Percentiles rank a stretch among this genome's conserved stretches.
These are phyloP conservation scores for Mortierella hygrophila DNA, from an alignment of 192 early-diverging fungal genomes.

Conservation along the genomic window DNA sequence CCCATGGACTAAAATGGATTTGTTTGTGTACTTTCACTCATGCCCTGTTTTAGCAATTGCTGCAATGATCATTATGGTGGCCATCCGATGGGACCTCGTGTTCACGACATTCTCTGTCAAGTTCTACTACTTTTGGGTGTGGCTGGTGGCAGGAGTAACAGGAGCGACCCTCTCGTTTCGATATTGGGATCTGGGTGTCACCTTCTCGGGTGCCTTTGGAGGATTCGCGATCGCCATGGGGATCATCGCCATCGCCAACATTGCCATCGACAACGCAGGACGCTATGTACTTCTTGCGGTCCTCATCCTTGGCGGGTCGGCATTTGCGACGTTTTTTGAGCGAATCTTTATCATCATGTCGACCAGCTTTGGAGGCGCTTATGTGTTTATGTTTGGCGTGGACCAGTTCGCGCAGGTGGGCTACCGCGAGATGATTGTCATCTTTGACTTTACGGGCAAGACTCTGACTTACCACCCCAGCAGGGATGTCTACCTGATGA, in stretches of 20 bases:
- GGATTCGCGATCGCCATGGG: conserved; percentile 50
- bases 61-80: conserved; percentile 49
- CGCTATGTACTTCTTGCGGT: conserved; percentile 42
- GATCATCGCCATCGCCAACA: conserved; percentile 39
- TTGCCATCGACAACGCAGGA: conserved; percentile 28
- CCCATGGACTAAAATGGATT: neutral
- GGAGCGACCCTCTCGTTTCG: conserved; percentile 38
- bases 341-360: conserved; percentile 56
- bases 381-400: conserved; percentile 61
- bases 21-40: neutral
- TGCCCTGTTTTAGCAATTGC: conserved; percentile 19
- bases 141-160: conserved; percentile 26
- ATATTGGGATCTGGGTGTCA: conserved; percentile 54
- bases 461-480: conserved; percentile 43
- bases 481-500: conserved; percentile 37
- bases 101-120: conserved; percentile 44
- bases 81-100: conserved; percentile 47
- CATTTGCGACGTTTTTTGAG: conserved; percentile 59
- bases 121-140: conserved; percentile 51
- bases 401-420: conserved; percentile 67
- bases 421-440: conserved; percentile 57
- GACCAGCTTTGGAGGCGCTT: conserved; percentile 66
- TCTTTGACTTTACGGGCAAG: conserved; percentile 54
- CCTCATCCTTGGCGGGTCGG: conserved; percentile 51
- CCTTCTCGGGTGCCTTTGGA: conserved; percentile 42